Conservation (phyloP, 2,329 filamentous ascomycete genomes). For the Monascus ruber region DNA sequence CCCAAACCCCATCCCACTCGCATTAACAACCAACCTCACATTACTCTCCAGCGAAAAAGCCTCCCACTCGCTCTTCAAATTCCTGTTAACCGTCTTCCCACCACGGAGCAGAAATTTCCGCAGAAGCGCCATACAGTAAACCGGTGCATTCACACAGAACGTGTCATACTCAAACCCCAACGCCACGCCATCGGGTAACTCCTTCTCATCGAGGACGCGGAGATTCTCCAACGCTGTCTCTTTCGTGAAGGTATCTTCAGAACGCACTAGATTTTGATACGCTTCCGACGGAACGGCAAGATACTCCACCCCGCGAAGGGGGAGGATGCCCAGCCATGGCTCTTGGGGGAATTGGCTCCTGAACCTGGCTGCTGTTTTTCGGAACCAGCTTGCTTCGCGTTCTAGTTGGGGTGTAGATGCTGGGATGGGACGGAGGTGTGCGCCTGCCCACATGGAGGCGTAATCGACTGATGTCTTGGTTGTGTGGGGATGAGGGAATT, state of each 20-base stretch:
- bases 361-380: neutral
- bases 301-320: too few species aligned
- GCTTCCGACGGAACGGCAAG: too few species aligned
- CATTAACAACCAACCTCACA: conserved; percentile 33
- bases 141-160: neutral
- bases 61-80: neutral
- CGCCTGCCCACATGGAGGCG: conserved; percentile 21
- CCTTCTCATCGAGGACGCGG: neutral
- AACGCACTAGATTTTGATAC: neutral
- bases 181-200: neutral
- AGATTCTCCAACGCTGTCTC: neutral
- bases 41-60: conserved; percentile 2
- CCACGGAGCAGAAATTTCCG: neutral
- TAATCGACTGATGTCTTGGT: conserved; percentile 12
- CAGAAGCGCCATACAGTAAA: neutral
- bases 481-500: conserved; percentile 20
- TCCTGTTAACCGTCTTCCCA: neutral
- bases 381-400: neutral
- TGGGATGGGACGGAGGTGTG: conserved; percentile 20
- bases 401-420: conserved; percentile 5
- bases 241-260: neutral
- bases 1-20: conserved; percentile 32
- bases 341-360: neutral
- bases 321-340: too few species aligned
- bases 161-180: neutral